phyloP scores from a whole-genome alignment of 306 rosid species.

The Abrus precatorius region DNA sequence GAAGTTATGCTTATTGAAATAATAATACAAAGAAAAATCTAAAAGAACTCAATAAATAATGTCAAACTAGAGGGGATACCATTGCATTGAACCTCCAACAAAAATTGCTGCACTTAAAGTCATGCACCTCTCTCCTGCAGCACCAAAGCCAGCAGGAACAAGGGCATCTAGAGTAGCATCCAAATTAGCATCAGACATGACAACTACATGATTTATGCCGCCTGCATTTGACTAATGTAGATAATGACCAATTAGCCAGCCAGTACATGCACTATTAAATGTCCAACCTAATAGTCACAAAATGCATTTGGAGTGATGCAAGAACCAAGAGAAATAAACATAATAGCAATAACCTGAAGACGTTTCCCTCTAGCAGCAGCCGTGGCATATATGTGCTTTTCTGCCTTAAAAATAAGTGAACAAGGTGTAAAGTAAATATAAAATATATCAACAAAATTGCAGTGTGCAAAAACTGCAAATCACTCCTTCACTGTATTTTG shows the following conservation, averaged over 20 bases:
- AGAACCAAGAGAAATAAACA: slow-evolving; percentile 31
- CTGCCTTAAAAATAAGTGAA: slow-evolving; percentile 62
- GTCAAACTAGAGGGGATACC: slow-evolving; percentile 54
- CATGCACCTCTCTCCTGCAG: slow-evolving; percentile 69
- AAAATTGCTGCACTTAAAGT: slow-evolving; percentile 67
- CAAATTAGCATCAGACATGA: slow-evolving; percentile 81
- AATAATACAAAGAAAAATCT: not conserved
- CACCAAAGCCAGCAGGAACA: slow-evolving; percentile 73
- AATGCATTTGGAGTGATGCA: slow-evolving; percentile 24
- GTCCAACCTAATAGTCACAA: slow-evolving; percentile 21
- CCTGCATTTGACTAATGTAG: slow-evolving; percentile 66
- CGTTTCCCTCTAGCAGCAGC: slow-evolving; percentile 78
- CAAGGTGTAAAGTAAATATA: slow-evolving; percentile 3
- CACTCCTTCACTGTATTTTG: not conserved
- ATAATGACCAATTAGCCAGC: slow-evolving; percentile 47
- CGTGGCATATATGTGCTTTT: slow-evolving; percentile 66
- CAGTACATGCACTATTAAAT: slow-evolving; percentile 25
- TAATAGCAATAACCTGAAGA: slow-evolving; percentile 61
- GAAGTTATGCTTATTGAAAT: not conserved
- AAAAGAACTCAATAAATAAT: not conserved
- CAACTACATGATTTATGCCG: slow-evolving; percentile 66
- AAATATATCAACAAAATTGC: not conserved
- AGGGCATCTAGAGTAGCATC: slow-evolving; percentile 72
- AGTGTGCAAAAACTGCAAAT: not conserved
- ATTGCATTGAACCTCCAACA: slow-evolving; percentile 68